Evolutionary conservation across 352 stramenopile species (phyloP), one percentile per base, ranked within the genome.

Genomic region (Phytophthora macrochlamydospora): DNA sequence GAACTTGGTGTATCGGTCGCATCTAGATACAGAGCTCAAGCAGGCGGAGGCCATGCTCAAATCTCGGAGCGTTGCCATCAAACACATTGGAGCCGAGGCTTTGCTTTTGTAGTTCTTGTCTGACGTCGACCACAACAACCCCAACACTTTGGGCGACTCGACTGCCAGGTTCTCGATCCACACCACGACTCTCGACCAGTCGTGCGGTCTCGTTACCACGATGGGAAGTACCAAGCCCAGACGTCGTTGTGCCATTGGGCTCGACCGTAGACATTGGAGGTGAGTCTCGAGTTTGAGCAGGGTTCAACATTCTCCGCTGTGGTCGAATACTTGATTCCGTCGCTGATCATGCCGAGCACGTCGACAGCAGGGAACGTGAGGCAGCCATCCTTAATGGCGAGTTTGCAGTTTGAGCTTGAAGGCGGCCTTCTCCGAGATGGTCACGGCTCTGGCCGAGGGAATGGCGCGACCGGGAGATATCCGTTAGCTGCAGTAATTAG

Each of bases 171-270:
- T 49, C 13, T 49, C 43, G 43, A 49, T 49, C 43, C 43, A 49
- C 6, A 49, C 43, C 7, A 49, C 43, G 4, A 24, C 43, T 8
- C 43, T 49, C 43, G 43, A 12, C 43, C 43, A 49, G 43, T 49
- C 43, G 14, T 49, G 43, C 3, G 13, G 43, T 49, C 43, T 49
- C 9, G 43, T 29, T n/a, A 24, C 14, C 4, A 49, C 6, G 18
- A 11, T n/a, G 43, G 43, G 43, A 49, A 49, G 18, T 49, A 49
- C 43, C 43, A 49, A 2, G 43, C 43, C 43, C 43, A 49, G 43
- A 49, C 13, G 18, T 49, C 43, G 2, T 49, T 3, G 14, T 29
- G 14, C 43, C 43, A 49, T 5, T 12, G 2, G 18, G 43, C 43
- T 49, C 43, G 43, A 24, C 43, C 43, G 14, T 49, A 49, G 3